These are phyloP conservation scores for Paulownia fortunei DNA, from an alignment of 257 asterid species.

Conservation along the genomic window DNA sequence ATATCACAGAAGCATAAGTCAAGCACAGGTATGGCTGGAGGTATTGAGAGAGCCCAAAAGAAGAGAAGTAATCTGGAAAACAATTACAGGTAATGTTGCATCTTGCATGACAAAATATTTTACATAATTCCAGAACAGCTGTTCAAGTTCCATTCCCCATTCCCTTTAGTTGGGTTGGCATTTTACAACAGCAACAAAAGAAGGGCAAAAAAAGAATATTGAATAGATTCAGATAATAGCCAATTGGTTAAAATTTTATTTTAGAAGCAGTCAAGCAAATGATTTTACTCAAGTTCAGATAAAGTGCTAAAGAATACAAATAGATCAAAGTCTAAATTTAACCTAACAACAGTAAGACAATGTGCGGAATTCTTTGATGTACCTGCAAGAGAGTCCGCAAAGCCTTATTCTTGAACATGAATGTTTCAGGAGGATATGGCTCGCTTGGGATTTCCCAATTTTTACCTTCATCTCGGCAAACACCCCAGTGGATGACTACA, in stretches of 20 bases:
- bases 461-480: slow-evolving; percentile 63
- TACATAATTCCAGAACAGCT: background rate
- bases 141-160: background rate
- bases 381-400: slow-evolving; percentile 83
- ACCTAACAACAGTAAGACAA: background rate
- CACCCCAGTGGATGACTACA: slow-evolving; percentile 92
- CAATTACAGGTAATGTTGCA: slow-evolving; percentile 5
- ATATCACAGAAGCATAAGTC: slow-evolving; percentile 11
- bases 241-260: background rate
- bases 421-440: slow-evolving; percentile 84
- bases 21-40: background rate
- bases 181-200: slow-evolving; percentile 17
- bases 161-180: slow-evolving; percentile 13
- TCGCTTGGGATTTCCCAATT: slow-evolving; percentile 80
- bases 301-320: background rate
- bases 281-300: slow-evolving; percentile 16
- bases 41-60: slow-evolving; percentile 6
- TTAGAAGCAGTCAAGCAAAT: background rate
- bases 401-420: slow-evolving; percentile 79
- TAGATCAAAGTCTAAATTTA: slow-evolving; percentile 6
- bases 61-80: background rate
- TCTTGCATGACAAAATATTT: background rate
- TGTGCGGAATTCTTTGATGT: slow-evolving; percentile 16
- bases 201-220: background rate
- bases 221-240: background rate